phyloP scores from a whole-genome alignment of 2,329 filamentous ascomycete genomes.

The Ophiostoma sp. region DNA sequence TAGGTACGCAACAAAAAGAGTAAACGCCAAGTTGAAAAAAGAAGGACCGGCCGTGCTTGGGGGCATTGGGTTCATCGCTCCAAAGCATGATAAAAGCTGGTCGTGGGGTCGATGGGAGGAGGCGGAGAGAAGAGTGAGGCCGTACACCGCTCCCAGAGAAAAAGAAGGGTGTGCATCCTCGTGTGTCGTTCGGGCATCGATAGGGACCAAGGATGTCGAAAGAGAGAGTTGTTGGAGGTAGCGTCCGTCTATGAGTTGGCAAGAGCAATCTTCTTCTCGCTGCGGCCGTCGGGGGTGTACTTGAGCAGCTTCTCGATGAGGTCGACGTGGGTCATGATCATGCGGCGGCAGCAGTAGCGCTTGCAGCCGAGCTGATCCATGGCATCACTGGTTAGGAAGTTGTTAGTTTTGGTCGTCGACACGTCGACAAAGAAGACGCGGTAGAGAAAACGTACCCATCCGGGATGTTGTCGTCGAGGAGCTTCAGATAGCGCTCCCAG shows the following conservation, averaged over 20 bases:
- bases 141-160: no score
- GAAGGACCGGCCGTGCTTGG: background rate
- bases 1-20: background rate
- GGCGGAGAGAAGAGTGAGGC: background rate
- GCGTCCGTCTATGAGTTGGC: conserved; percentile 28
- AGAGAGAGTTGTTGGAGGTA: background rate
- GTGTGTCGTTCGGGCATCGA: background rate
- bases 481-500: conserved; percentile 91
- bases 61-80: no score
- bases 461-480: conserved; percentile 74
- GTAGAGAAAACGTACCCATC: conserved; percentile 62
- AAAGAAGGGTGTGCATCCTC: background rate
- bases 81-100: background rate
- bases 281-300: conserved; percentile 68
- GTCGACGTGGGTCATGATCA: conserved; percentile 99
- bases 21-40: background rate
- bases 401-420: background rate
- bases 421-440: no score
- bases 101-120: background rate
- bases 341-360: conserved; percentile 96
- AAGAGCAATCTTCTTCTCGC: conserved; percentile 58
- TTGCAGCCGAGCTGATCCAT: conserved; percentile 94
- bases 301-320: conserved; percentile 97
- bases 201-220: background rate
- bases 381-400: conserved; percentile 66